A percentile compares a stretch with the other conserved stretches of the same genome.
These are phyloP conservation scores for Phytopythium litorale DNA, from an alignment of 352 stramenopile genomes.

Conservation along the genomic window DNA sequence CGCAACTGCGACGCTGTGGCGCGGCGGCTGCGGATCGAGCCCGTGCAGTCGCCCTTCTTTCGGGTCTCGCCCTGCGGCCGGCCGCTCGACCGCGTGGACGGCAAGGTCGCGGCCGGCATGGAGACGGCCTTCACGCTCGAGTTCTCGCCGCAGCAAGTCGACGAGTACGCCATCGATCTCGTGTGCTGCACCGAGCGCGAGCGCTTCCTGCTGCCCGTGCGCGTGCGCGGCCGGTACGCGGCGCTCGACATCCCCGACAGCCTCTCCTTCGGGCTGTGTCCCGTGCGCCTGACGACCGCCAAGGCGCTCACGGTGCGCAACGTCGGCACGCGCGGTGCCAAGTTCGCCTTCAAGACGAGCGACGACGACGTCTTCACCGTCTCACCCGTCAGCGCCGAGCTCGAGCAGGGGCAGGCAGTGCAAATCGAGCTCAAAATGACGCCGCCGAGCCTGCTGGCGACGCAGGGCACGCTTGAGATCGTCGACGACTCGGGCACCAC, in stretches of 20 bases:
- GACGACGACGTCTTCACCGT: slow-evolving; percentile 49
- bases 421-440: slow-evolving; percentile 78
- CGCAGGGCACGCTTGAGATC: slow-evolving; percentile 77
- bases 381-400: slow-evolving; percentile 46
- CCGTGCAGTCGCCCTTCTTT: slow-evolving; percentile 87
- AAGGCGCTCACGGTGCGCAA: slow-evolving; percentile 90
- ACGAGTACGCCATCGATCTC: slow-evolving; percentile 87
- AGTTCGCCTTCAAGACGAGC: slow-evolving; percentile 70
- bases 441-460: slow-evolving; percentile 29
- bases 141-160: slow-evolving; percentile 89
- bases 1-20: slow-evolving; percentile 91
- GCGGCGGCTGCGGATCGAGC: slow-evolving; percentile 87
- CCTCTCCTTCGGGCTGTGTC: slow-evolving; percentile 81
- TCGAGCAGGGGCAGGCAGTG: slow-evolving; percentile 59
- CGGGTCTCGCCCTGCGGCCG: slow-evolving; percentile 35
- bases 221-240: slow-evolving; percentile 74
- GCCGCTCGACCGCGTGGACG: slow-evolving; percentile 32
- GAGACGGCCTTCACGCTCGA: slow-evolving; percentile 89
- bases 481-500: slow-evolving; percentile 78
- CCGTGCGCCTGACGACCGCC: slow-evolving; percentile 79
- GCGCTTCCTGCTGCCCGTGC: slow-evolving; percentile 92
- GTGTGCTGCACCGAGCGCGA: slow-evolving; percentile 94
- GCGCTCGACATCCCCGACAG: slow-evolving; percentile 90
- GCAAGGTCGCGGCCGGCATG: slow-evolving; percentile 93
- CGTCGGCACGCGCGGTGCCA: slow-evolving; percentile 71